Evolutionary conservation across 345 rosid species (phyloP).

Genomic region (Geranium brycei): DNA sequence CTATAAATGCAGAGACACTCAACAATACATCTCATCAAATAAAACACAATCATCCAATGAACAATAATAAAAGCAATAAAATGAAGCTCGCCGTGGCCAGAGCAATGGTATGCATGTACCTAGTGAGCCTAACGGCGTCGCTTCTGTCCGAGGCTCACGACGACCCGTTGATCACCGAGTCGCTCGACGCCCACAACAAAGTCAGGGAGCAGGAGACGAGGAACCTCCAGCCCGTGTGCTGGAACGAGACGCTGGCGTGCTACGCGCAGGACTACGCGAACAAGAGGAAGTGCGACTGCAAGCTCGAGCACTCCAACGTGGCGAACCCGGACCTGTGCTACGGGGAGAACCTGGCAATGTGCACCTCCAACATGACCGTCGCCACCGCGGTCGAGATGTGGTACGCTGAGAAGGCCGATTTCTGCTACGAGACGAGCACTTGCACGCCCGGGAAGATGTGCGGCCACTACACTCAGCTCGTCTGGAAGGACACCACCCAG

Average conservation of each 20-base stretch:
- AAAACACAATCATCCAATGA: too few species aligned
- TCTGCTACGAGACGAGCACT: constrained; percentile 31
- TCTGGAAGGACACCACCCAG: constrained; percentile 39
- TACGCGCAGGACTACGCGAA: constrained; percentile 34
- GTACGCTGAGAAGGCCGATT: constrained; percentile 37
- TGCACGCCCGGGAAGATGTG: constrained; percentile 36
- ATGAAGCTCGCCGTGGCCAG: too few species aligned
- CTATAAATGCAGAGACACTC: too few species aligned
- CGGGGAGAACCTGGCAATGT: constrained; percentile 51
- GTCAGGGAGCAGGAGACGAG: too few species aligned
- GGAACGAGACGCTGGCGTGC: constrained; percentile 35
- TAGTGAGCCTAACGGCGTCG: too few species aligned
- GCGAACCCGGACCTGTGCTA: constrained; percentile 11
- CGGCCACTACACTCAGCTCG: constrained; percentile 64
- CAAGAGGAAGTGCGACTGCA: constrained; percentile 21
- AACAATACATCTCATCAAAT: too few species aligned
- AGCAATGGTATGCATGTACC: too few species aligned
- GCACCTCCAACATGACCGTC: constrained; percentile 23
- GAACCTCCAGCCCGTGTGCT: constrained; percentile 15
- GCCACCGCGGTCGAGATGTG: constrained; percentile 36
- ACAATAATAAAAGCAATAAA: too few species aligned
- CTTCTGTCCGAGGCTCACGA: too few species aligned
- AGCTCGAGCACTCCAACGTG: constrained; percentile 39
- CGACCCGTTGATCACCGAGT: too few species aligned
- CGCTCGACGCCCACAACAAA: too few species aligned